These are phyloP conservation scores for Sclerotinia glacialis DNA, from an alignment of 2,329 filamentous ascomycete species.

Conservation along the genomic window DNA sequence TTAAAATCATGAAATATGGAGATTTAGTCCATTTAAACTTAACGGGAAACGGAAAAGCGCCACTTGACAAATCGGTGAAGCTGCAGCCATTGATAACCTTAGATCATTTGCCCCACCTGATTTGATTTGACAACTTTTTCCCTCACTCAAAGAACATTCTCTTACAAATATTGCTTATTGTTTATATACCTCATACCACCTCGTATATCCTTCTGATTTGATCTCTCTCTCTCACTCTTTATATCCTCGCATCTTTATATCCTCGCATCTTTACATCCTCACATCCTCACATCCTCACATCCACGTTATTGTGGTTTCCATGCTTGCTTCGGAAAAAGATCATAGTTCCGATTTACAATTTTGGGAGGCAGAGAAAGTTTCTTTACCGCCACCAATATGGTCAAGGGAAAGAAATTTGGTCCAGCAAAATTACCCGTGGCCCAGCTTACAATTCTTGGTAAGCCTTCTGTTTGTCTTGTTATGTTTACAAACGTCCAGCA, in stretches of 20 bases:
- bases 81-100: not conserved
- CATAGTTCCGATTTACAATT: not conserved
- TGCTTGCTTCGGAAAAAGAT: not conserved
- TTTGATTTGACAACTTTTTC: not conserved
- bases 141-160: not conserved
- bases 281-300: not conserved
- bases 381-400: conserved; percentile 24
- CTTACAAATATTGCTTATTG: not conserved
- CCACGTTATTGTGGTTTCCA: not conserved
- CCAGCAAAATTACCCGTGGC: conserved; percentile 66
- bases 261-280: too few species aligned
- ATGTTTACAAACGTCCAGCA: conserved; percentile 3
- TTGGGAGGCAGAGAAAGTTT: not conserved
- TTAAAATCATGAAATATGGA: not conserved
- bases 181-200: not conserved
- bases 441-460: conserved; percentile 77
- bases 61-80: not conserved
- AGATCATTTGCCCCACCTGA: conserved; percentile 6
- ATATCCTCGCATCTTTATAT: not conserved
- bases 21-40: not conserved
- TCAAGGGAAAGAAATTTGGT: conserved; percentile 33
- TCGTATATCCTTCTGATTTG: too few species aligned
- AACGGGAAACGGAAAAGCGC: not conserved
- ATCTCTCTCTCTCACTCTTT: not conserved
- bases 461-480: conserved; percentile 36